phyloP scores from a whole-genome alignment of 73 alveolate species.

The Uronychia binucleata region DNA sequence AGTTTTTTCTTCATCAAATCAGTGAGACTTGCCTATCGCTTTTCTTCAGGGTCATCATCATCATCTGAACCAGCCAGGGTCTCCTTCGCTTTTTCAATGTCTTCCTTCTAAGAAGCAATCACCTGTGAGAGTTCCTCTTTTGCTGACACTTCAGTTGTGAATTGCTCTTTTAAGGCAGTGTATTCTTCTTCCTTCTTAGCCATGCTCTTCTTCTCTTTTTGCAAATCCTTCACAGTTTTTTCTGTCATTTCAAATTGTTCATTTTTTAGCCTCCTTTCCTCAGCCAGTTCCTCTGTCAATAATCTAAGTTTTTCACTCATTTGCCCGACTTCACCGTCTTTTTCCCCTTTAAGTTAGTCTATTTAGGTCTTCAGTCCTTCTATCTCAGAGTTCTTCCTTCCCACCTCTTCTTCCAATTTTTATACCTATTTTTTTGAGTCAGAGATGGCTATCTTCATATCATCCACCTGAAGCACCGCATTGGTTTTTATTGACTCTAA shows the following conservation, averaged over 20 bases:
- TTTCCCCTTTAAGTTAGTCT: background rate
- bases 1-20: background rate
- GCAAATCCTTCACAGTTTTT: background rate
- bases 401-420: conserved; percentile 6
- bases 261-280: background rate
- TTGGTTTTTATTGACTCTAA: background rate
- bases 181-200: conserved; percentile 8
- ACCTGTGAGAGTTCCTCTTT: conserved; percentile 23
- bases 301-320: background rate
- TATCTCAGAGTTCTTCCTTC: background rate
- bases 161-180: background rate
- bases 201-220: conserved; percentile 18
- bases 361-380: background rate
- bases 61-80: too few species aligned
- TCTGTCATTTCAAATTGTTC: background rate
- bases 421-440: conserved; percentile 3
- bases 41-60: background rate
- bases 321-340: background rate
- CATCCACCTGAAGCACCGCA: background rate
- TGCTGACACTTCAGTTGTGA: too few species aligned
- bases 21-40: background rate
- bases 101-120: too few species aligned
- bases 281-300: background rate
- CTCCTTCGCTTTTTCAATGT: too few species aligned
- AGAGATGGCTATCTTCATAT: background rate